A percentile compares a stretch with the other conserved stretches of the same genome.
Evolutionary conservation across 176 grass and related monocot genomes (phyloP).

Genomic region (Avena eriantha): DNA sequence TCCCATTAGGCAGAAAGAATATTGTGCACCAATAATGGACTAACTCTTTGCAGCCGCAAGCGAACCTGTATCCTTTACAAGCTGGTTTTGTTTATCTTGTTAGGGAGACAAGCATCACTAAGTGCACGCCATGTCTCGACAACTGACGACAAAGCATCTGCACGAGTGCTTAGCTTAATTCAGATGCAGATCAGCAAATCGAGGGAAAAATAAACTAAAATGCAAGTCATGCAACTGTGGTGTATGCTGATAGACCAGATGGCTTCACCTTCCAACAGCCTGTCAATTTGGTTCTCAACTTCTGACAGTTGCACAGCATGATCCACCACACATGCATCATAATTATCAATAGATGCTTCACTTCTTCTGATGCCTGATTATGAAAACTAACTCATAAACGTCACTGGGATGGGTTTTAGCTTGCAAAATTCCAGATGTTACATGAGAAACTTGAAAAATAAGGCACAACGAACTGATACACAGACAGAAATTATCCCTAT

Average conservation of each 20-base stretch:
- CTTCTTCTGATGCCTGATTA: neutral
- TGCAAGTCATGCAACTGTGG: neutral
- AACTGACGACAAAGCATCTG: conserved; percentile 12
- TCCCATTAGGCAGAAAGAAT: neutral
- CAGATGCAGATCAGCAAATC: neutral
- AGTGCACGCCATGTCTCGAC: conserved; percentile 5
- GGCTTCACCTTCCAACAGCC: conserved; percentile 30
- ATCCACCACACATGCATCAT: neutral
- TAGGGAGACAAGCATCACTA: conserved; percentile 33
- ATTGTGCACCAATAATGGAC: conserved; percentile 29
- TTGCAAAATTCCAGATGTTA: conserved; percentile 12
- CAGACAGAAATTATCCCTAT: conserved; percentile 12
- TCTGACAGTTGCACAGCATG: conserved; percentile 9
- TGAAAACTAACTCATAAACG: neutral
- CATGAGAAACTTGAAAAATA: conserved; percentile 17
- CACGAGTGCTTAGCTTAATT: conserved; percentile 7
- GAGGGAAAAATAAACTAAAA: neutral
- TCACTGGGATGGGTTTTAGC: neutral
- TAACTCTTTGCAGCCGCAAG: neutral
- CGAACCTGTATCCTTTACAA: conserved; percentile 19
- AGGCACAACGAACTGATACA: neutral
- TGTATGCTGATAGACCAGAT: neutral
- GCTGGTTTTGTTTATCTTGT: neutral
- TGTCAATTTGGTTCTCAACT: conserved; percentile 26
- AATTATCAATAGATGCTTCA: neutral